Conservation (phyloP, 2,329 filamentous ascomycete species). For the Mariannaea sp. region DNA sequence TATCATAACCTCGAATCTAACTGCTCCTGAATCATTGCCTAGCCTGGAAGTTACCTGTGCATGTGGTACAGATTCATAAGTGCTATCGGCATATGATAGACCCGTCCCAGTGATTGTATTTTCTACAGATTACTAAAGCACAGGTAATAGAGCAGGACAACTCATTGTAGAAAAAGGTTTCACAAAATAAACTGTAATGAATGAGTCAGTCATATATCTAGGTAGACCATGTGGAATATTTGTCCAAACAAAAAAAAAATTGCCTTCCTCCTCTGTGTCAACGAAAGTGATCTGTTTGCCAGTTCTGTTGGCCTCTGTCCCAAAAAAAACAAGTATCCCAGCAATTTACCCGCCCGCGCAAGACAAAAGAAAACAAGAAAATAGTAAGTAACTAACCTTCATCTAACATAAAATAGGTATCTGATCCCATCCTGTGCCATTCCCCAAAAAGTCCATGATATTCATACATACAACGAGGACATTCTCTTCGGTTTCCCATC, state of each 20-base stretch:
- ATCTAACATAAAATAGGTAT: no score
- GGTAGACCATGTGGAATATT: not conserved
- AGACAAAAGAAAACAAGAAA: no score
- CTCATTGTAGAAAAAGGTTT: no score
- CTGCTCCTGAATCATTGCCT: no score
- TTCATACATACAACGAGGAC: slow-evolving; percentile 10
- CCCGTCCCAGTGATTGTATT: no score
- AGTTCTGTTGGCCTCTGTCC: slow-evolving; percentile 15
- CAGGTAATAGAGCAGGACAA: no score
- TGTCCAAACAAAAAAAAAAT: not conserved
- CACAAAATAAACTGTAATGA: not conserved
- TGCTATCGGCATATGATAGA: no score
- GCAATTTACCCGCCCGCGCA: slow-evolving; percentile 3
- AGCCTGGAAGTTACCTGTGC: no score
- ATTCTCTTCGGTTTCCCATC: not conserved
- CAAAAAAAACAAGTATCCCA: slow-evolving; percentile 11
- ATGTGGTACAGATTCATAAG: no score
- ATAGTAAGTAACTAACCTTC: no score
- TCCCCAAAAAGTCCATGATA: not conserved
- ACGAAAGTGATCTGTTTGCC: slow-evolving; percentile 5
- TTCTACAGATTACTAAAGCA: no score
- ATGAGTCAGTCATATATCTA: no score
- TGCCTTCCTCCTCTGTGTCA: not conserved
- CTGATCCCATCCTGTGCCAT: not conserved
- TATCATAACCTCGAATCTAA: not conserved